Percentiles rank a stretch among this genome's conserved stretches.
These are phyloP conservation scores for Aspergillus nanangensis DNA, from an alignment of 495 filamentous ascomycete genomes.

Conservation along the genomic window DNA sequence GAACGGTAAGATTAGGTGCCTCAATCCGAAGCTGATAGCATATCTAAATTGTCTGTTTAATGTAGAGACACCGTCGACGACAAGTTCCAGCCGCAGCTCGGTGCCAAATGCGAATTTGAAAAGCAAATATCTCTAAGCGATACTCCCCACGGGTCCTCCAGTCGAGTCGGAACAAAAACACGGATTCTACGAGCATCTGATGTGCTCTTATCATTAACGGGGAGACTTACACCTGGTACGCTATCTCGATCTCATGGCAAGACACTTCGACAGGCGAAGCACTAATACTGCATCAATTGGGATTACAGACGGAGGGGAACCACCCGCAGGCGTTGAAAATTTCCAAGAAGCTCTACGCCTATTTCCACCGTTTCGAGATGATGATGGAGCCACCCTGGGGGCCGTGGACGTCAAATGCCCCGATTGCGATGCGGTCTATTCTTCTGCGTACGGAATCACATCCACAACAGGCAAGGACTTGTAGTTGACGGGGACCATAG, in stretches of 20 bases:
- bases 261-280: too few relatives aligned
- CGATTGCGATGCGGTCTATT: conserved; percentile 28
- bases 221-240: conserved; percentile 17
- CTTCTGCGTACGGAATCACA: conserved; percentile 16
- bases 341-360: conserved; percentile 24
- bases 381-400: conserved; percentile 18
- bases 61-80: conserved; percentile 7
- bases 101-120: conserved; percentile 12
- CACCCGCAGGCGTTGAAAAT: conserved; percentile 15
- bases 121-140: conserved; percentile 14
- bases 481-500: conserved; percentile 8
- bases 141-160: conserved; percentile 9
- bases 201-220: conserved; percentile 18
- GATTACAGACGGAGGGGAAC: conserved; percentile 9
- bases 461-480: not conserved
- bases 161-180: conserved; percentile 10
- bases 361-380: conserved; percentile 24
- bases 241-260: conserved; percentile 2
- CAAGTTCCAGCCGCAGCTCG: conserved; percentile 3
- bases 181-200: conserved; percentile 20
- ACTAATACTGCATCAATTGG: not conserved
- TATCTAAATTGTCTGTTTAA: not conserved
- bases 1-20: conserved; percentile 10
- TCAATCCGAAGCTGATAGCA: conserved; percentile 1
- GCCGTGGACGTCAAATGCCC: conserved; percentile 21